Base-by-base conservation (phyloP, 208 protist genomes). In the Herpetomonas samuelpessoai region DNA sequence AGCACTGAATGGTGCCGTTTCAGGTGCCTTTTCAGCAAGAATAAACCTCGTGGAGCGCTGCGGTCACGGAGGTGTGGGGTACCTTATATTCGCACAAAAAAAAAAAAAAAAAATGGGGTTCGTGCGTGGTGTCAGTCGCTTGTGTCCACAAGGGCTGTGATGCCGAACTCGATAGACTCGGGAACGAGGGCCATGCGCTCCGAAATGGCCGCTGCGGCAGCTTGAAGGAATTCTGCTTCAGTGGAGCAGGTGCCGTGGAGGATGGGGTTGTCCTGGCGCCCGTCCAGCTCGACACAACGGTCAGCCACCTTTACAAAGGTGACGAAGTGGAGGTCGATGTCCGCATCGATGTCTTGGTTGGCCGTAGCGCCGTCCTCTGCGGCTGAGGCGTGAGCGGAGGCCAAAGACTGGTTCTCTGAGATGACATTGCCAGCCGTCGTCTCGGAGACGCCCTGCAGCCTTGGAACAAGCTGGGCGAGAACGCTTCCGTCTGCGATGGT, bases 281-380 rank as follows among this genome's bases (percentile, higher is more conserved):
- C 97, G 59, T 99, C 97, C 25, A 99, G 54, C 77, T 99, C 96
- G 31, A 98, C 88, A 57, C 97, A 91, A 16, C 67, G 65, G 10
- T 82, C 93, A 61, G 93, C 83, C 14, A 81, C 61, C 19, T 64
- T 48, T 16, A 97, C 75, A 77, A 97, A 98, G 50, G 81, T 91
- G 28, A 97, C 84, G 81, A 98, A 99, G 74, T 99, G 97, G 16
- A 98, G 74, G 55, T 97, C 66, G 41, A 95, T 91, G n/a, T 62
- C 49, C 2, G 86, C 72, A 53, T 96, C 82, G 10, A 83, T 55
- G 25, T 51, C 44, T 28, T 88, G 74, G 52, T 92, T 66, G 16
- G 71, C 47, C 4, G 88, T 94, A 21, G 77, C 76, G 25, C 91
- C 92, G 31, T 91, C 64, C 12, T 51, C 10, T 0, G 93, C 84